phyloP scores from a whole-genome alignment of 352 stramenopile species.

The Phytopythium delawarense region DNA sequence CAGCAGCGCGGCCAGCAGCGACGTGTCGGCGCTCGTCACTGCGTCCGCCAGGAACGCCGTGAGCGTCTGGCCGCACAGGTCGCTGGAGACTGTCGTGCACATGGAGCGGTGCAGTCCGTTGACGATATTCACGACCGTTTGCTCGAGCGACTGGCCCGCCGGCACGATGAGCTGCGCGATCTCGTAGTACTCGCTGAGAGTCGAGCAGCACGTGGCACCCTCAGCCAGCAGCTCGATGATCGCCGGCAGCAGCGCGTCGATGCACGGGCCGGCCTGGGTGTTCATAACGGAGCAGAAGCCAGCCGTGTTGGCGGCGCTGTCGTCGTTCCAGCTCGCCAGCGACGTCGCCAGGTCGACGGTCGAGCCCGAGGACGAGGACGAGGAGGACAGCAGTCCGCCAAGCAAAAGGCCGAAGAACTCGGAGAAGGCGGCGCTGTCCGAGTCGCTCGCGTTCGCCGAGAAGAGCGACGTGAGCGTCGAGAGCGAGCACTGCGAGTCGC shows the following conservation, averaged over 20 bases:
- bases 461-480: slow-evolving; percentile 43
- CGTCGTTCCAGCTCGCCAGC: slow-evolving; percentile 34
- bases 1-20: slow-evolving; percentile 37
- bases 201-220: slow-evolving; percentile 41
- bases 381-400: slow-evolving; percentile 21
- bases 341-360: slow-evolving; percentile 18
- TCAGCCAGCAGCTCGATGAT: slow-evolving; percentile 39
- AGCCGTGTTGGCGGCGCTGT: slow-evolving; percentile 28
- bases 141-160: slow-evolving; percentile 33
- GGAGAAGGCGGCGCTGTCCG: slow-evolving; percentile 32
- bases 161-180: slow-evolving; percentile 43
- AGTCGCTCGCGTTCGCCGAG: slow-evolving; percentile 15
- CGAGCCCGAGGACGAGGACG: slow-evolving; percentile 8
- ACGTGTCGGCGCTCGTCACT: slow-evolving; percentile 26
- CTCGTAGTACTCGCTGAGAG: slow-evolving; percentile 43
- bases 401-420: slow-evolving; percentile 36
- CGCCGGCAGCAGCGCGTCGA: slow-evolving; percentile 35
- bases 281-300: slow-evolving; percentile 65
- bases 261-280: slow-evolving; percentile 33
- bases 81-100: slow-evolving; percentile 37
- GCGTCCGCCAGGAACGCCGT: slow-evolving; percentile 32
- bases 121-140: slow-evolving; percentile 38
- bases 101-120: slow-evolving; percentile 56
- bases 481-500: slow-evolving; percentile 39
- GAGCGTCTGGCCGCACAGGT: slow-evolving; percentile 43